phyloP scores from a whole-genome alignment of 1,284 basidiomycete genomes.

The Ganoderma boninense region DNA sequence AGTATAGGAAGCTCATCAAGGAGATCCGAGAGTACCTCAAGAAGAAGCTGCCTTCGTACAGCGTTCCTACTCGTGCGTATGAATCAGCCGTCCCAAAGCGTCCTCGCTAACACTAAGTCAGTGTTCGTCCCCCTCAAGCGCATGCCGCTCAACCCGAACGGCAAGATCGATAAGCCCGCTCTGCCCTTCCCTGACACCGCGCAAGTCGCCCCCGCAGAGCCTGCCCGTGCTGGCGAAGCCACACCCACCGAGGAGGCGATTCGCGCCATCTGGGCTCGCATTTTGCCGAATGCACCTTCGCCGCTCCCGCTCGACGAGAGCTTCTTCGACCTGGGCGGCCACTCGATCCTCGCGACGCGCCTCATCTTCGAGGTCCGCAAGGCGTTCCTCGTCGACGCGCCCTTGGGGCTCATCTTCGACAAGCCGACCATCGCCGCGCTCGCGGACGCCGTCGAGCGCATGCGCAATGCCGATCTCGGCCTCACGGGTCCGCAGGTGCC shows the following conservation, averaged over 20 bases:
- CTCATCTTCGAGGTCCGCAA: slow-evolving; percentile 98
- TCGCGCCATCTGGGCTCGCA: slow-evolving; percentile 82
- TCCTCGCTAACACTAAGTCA: slow-evolving; percentile 41
- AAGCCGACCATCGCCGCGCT: slow-evolving; percentile 89
- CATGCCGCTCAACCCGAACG: slow-evolving; percentile 99
- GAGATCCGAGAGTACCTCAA: slow-evolving; percentile 96
- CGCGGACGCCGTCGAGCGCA: slow-evolving; percentile 79
- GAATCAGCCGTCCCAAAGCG: neutral
- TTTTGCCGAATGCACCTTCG: slow-evolving; percentile 85
- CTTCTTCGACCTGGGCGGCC: slow-evolving; percentile 99
- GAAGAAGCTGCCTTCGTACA: slow-evolving; percentile 96
- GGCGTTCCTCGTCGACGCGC: slow-evolving; percentile 90
- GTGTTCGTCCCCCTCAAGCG: slow-evolving; percentile 95
- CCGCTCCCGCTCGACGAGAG: slow-evolving; percentile 91
- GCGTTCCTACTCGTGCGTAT: slow-evolving; percentile 82
- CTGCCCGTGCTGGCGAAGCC: slow-evolving; percentile 42
- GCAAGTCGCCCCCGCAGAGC: slow-evolving; percentile 59
- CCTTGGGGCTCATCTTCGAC: slow-evolving; percentile 94
- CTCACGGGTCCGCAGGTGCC: slow-evolving; percentile 55
- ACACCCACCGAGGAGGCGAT: slow-evolving; percentile 85
- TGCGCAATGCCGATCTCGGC: slow-evolving; percentile 86
- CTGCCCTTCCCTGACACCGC: slow-evolving; percentile 99
- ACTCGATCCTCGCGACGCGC: slow-evolving; percentile 97
- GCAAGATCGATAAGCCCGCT: slow-evolving; percentile 98
- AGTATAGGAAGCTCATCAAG: slow-evolving; percentile 90